Evolutionary conservation across 306 rosid genomes (phyloP).

Genomic region (Phaseolus lunatus): DNA sequence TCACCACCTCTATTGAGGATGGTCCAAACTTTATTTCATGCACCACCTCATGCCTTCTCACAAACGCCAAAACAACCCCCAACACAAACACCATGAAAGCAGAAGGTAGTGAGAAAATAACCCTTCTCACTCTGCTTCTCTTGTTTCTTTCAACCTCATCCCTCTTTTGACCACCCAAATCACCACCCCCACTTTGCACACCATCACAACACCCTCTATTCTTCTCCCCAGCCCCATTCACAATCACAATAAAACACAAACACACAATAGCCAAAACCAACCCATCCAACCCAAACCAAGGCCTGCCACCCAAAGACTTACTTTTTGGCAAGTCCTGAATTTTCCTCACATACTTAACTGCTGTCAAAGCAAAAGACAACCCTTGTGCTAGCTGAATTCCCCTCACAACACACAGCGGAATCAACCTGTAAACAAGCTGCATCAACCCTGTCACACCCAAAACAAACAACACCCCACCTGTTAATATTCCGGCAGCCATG

Average conservation of each 20-base stretch:
- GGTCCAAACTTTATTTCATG: constrained; percentile 46
- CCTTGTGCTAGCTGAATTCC: constrained; percentile 52
- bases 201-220: constrained; percentile 28
- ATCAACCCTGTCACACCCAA: constrained; percentile 45
- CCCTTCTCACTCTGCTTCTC: constrained; percentile 23
- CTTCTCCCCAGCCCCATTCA: constrained; percentile 47
- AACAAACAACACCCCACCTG: constrained; percentile 37
- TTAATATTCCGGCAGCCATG: constrained; percentile 41
- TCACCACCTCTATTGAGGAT: constrained; percentile 37
- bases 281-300: constrained; percentile 50
- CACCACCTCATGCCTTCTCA: constrained; percentile 38
- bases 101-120: constrained; percentile 49
- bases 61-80: constrained; percentile 42
- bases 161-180: constrained; percentile 14
- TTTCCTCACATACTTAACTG: constrained; percentile 40
- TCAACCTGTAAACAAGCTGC: constrained; percentile 38
- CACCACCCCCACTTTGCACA: neutral
- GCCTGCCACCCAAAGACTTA: constrained; percentile 35
- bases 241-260: constrained; percentile 41
- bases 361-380: constrained; percentile 45
- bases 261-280: constrained; percentile 45
- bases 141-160: neutral
- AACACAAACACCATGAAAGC: constrained; percentile 45
- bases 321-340: constrained; percentile 43
- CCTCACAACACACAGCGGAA: constrained; percentile 46